A percentile compares a stretch with the other conserved stretches of the same genome.
phyloP scores from a whole-genome alignment of 2,329 filamentous ascomycete genomes.

The Seiridium unicorne region DNA sequence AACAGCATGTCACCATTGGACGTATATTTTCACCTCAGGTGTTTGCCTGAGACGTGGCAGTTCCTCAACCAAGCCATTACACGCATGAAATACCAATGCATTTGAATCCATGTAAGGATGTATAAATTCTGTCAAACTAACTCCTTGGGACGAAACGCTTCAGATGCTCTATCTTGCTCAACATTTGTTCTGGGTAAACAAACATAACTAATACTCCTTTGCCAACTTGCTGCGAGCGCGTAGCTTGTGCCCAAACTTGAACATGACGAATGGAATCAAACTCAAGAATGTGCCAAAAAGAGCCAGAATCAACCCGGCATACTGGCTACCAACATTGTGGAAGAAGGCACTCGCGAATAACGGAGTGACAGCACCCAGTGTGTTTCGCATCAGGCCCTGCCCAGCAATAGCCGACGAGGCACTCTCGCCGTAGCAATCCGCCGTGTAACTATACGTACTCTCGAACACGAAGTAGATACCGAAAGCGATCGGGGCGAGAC shows the following conservation, averaged over 20 bases:
- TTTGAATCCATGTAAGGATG: too few species aligned
- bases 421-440: conserved; percentile 48
- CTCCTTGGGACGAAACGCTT: too few species aligned
- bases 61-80: too few species aligned
- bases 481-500: conserved; percentile 47
- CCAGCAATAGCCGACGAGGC: conserved; percentile 39
- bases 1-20: too few species aligned
- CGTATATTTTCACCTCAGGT: too few species aligned
- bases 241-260: conserved; percentile 36
- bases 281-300: conserved; percentile 37
- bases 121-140: too few species aligned
- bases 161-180: too few species aligned
- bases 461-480: conserved; percentile 49
- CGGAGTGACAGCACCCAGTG: conserved; percentile 49
- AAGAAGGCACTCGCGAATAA: conserved; percentile 52
- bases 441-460: conserved; percentile 44
- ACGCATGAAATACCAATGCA: too few species aligned
- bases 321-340: conserved; percentile 51
- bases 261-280: conserved; percentile 39
- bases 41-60: too few species aligned
- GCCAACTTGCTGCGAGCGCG: conserved; percentile 37
- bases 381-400: conserved; percentile 51
- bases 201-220: neutral
- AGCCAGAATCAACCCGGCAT: conserved; percentile 46
- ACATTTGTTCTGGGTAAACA: too few species aligned